Conservation (phyloP, 306 rosid species). For the Acacia acuminata region DNA sequence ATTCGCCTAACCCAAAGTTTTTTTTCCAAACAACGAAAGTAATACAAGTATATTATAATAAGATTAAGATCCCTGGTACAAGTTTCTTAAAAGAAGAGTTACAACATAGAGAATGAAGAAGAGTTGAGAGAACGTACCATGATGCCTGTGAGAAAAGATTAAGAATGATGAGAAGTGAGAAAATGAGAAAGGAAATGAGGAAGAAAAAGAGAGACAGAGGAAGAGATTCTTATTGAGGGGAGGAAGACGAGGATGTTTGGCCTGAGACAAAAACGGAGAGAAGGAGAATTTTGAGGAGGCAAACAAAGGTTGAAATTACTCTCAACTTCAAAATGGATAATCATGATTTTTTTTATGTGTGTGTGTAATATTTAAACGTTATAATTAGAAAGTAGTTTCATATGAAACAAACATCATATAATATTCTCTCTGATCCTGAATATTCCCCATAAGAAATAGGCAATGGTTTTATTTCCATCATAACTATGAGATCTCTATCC, state of each 20-base stretch:
- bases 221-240: constrained; percentile 65
- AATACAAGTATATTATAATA: neutral
- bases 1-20: constrained; percentile 43
- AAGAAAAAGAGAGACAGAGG: constrained; percentile 41
- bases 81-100: constrained; percentile 2
- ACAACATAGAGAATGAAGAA: constrained; percentile 12
- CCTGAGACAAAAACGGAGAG: constrained; percentile 58
- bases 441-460: too few species aligned
- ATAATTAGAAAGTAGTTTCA: neutral
- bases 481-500: too few species aligned
- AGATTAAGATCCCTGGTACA: neutral
- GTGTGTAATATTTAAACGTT: neutral
- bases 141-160: constrained; percentile 40
- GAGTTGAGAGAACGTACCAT: constrained; percentile 58
- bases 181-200: constrained; percentile 46
- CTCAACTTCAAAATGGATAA: constrained; percentile 11
- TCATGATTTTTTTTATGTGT: neutral
- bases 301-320: constrained; percentile 60
- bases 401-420: neutral
- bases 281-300: constrained; percentile 60
- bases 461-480: too few species aligned
- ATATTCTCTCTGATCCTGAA: too few species aligned
- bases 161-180: constrained; percentile 9
- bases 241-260: constrained; percentile 26
- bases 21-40: neutral